These are phyloP conservation scores for Starmera pachycereana DNA, from an alignment of 805 yeast genomes.

Conservation along the genomic window DNA sequence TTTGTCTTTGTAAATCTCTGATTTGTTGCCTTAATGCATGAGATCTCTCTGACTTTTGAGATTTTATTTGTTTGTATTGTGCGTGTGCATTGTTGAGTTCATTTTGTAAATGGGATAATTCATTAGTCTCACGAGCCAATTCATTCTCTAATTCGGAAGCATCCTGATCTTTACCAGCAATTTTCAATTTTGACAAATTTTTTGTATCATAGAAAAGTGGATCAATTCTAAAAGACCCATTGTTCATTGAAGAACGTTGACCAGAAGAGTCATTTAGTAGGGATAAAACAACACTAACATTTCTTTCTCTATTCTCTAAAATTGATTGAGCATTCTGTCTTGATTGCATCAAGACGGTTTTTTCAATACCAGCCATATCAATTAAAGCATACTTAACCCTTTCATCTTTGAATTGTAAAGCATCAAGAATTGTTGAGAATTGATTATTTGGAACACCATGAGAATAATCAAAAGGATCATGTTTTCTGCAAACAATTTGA, in stretches of 20 bases:
- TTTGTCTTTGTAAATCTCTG: conserved; percentile 15
- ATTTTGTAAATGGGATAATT: conserved; percentile 9
- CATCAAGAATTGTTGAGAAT: conserved; percentile 47
- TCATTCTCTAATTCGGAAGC: conserved; percentile 12
- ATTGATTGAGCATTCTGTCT: conserved; percentile 39
- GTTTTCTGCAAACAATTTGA: conserved; percentile 39
- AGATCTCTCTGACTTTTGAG: conserved; percentile 2
- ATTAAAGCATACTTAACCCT: conserved; percentile 51
- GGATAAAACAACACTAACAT: conserved; percentile 33
- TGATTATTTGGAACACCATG: conserved; percentile 31
- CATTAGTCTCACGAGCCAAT: conserved; percentile 8
- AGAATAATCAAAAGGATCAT: conserved; percentile 47
- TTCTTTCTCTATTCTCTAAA: conserved; percentile 25
- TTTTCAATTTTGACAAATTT: conserved; percentile 7
- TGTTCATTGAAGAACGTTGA: conserved; percentile 30
- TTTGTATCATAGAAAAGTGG: conserved; percentile 35
- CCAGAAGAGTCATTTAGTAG: conserved; percentile 33
- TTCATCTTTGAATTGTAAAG: conserved; percentile 43
- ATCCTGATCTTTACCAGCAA: conserved; percentile 3
- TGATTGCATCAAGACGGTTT: conserved; percentile 40
- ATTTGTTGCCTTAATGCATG: conserved; percentile 9
- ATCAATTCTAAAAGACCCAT: conserved; percentile 39
- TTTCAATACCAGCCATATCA: conserved; percentile 53
- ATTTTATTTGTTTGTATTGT: conserved; percentile 6
- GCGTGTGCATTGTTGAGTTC: neutral